Evolutionary conservation across 306 rosid genomes (phyloP).

Genomic region (Cercis canadensis): DNA sequence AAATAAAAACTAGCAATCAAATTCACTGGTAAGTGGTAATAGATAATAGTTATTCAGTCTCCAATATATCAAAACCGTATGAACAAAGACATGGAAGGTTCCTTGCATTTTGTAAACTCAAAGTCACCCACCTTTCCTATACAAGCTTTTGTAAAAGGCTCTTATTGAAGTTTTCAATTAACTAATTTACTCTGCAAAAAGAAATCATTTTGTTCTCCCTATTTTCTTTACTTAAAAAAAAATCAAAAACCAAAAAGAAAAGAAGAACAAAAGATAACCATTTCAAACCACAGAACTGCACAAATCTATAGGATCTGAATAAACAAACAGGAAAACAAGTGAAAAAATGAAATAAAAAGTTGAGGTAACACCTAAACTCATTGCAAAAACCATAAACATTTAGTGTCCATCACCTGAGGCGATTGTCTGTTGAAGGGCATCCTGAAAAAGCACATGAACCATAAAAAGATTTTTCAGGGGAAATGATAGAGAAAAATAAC

Average conservation of each 20-base stretch:
- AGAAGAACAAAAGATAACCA: not conserved
- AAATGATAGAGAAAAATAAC: not conserved
- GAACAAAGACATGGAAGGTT: not conserved
- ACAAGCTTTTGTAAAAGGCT: not conserved
- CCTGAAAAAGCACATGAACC: constrained; percentile 55
- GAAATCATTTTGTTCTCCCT: not conserved
- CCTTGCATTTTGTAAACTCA: not conserved
- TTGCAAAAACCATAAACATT: constrained; percentile 2
- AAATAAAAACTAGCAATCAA: not conserved
- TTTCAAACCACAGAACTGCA: too few relatives aligned
- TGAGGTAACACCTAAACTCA: constrained; percentile 4
- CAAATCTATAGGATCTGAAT: not conserved
- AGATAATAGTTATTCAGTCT: not conserved
- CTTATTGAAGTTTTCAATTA: not conserved
- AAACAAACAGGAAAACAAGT: not conserved
- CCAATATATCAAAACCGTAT: not conserved
- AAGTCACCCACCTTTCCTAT: not conserved
- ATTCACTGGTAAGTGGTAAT: not conserved
- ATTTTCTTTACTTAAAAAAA: not conserved
- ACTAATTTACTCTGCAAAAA: not conserved
- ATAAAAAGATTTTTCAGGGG: constrained; percentile 7
- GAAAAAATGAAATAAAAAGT: not conserved
- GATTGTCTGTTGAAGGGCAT: constrained; percentile 61
- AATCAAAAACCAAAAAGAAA: constrained; percentile 12
- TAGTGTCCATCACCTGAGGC: constrained; percentile 62